Evolutionary conservation across 331 rosid species (phyloP), one percentile per base, ranked within the genome.

Genomic region (Saraca asoca): DNA sequence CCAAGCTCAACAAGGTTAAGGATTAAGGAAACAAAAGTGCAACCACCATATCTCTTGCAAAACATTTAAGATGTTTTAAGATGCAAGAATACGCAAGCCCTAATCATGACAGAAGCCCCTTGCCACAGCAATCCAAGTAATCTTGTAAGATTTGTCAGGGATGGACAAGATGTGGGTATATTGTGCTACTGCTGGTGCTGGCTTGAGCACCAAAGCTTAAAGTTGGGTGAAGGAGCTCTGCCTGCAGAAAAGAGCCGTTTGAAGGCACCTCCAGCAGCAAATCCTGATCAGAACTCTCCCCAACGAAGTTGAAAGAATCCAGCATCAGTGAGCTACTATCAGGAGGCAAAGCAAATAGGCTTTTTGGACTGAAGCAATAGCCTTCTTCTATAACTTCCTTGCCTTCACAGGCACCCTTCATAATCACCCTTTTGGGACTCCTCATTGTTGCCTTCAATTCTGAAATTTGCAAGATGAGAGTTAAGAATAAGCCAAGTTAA

Each of bases 221-320:
- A 37, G 81, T 53, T 43, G 95, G 96, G 57, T 58, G 82, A 51
- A 94, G 81, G 15, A 94, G 97, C 80, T 94, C 97, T 58, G 97
- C 99, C 75, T 90, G 87, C 2, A 93, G 91, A 55, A 90, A 94
- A 33, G 95, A 90, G 64, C 82, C 81, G 31, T 94, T 85, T 19
- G 87, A 88, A n/a, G 96, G 96, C 66, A 94, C 88, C 16, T 94
- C 96, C 51, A 94, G 77, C 70, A 94, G 87, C 39, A 94, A 76
- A 68, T 79, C 95, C 60, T 86, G 97, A 60, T 86, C 97, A 59
- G 79, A 82, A 78, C 79, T 85, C 52, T 86, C 95, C 66, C 72
- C 96, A 0, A 69, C 82, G 59, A 88, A 88, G 79, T 77, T 82
- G 57, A 91, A 62, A 43, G 96, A 79, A 56, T 83, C 91, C 46